Percentiles rank a stretch among this genome's conserved stretches.
These are phyloP conservation scores for Macrotyloma uniflorum DNA, from an alignment of 306 rosid species.

Conservation along the genomic window DNA sequence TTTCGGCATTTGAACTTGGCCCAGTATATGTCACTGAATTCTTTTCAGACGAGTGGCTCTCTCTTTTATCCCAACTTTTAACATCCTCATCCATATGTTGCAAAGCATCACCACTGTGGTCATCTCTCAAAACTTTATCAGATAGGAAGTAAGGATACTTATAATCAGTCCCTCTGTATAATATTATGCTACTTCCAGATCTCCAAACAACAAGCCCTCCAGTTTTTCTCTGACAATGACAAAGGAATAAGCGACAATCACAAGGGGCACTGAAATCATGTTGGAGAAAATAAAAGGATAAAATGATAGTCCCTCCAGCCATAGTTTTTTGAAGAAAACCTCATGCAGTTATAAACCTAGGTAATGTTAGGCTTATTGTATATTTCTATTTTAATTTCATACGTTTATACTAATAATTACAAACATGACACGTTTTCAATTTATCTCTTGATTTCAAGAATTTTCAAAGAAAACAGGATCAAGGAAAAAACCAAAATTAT, in stretches of 20 bases:
- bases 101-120: constrained; percentile 38
- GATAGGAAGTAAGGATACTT: constrained; percentile 79
- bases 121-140: constrained; percentile 41
- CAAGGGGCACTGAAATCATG: constrained; percentile 19
- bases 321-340: constrained; percentile 4
- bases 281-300: constrained; percentile 13
- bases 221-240: constrained; percentile 77
- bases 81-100: constrained; percentile 38
- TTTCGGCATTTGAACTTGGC: constrained; percentile 37
- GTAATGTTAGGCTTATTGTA: neutral
- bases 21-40: constrained; percentile 45
- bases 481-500: neutral
- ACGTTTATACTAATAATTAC: neutral
- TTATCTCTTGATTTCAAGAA: neutral
- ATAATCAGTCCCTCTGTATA: constrained; percentile 82
- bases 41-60: constrained; percentile 36
- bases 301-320: constrained; percentile 2
- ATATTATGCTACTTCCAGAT: constrained; percentile 84
- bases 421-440: neutral
- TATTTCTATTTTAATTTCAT: neutral
- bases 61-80: constrained; percentile 35
- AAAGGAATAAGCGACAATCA: constrained; percentile 26
- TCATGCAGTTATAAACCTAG: neutral
- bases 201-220: constrained; percentile 97
- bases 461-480: neutral